Evolutionary conservation across 2,329 filamentous ascomycete genomes (phyloP).

Genomic region (Anisogramma anomala): DNA sequence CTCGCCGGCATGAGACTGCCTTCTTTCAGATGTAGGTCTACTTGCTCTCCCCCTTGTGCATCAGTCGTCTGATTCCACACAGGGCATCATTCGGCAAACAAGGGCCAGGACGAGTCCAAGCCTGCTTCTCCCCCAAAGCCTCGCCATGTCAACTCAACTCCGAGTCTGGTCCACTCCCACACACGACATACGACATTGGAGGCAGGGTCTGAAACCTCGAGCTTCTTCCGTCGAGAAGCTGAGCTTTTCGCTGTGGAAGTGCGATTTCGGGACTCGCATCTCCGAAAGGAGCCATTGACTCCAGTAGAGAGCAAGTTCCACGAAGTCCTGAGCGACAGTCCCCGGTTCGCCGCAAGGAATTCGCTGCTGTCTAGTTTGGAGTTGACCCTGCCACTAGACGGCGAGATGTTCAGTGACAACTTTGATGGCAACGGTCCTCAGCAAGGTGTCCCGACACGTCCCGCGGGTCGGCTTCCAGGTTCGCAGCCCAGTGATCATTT

Average conservation of each 20-base stretch:
- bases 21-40: conserved; percentile 7
- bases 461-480: neutral
- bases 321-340: conserved; percentile 26
- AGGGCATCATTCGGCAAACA: conserved; percentile 2
- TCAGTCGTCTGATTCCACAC: neutral
- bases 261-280: conserved; percentile 27
- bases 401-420: conserved; percentile 18
- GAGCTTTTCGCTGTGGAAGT: conserved; percentile 29
- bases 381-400: conserved; percentile 21
- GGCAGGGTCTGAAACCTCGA: conserved; percentile 26
- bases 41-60: too few species aligned
- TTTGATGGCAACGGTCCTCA: conserved; percentile 11
- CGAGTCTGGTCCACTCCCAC: neutral
- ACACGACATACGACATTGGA: conserved; percentile 14
- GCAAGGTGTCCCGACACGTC: neutral
- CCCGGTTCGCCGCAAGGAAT: conserved; percentile 1
- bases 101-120: neutral
- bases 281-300: conserved; percentile 21
- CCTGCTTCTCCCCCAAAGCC: neutral
- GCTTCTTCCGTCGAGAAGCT: conserved; percentile 27
- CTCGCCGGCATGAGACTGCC: conserved; percentile 3
- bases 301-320: conserved; percentile 28
- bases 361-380: conserved; percentile 28
- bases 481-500: neutral
- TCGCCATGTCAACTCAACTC: neutral